phyloP scores from a whole-genome alignment of 1,139 yeast genomes.

The Yamadazyma jaroonii region DNA sequence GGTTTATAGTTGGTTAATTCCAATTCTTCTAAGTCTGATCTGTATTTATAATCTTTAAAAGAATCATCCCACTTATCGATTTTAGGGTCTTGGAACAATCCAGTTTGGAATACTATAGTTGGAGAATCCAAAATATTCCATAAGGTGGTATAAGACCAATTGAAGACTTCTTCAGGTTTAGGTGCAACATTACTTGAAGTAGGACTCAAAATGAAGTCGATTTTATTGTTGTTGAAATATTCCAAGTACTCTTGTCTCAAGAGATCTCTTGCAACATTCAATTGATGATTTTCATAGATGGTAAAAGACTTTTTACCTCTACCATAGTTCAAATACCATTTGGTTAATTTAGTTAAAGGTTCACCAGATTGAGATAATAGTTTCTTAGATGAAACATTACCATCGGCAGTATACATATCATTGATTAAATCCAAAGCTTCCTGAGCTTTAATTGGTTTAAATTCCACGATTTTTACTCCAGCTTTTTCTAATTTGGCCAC shows the following conservation, averaged over 20 bases:
- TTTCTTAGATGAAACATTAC: slow-evolving; percentile 51
- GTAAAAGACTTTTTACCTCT: slow-evolving; percentile 47
- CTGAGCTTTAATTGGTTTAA: slow-evolving; percentile 50
- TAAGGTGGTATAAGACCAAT: slow-evolving; percentile 76
- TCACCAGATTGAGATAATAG: slow-evolving; percentile 62
- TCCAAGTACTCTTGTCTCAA: slow-evolving; percentile 55
- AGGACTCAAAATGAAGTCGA: slow-evolving; percentile 70
- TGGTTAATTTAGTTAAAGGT: slow-evolving; percentile 57
- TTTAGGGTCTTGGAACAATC: slow-evolving; percentile 53
- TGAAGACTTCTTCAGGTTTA: slow-evolving; percentile 57
- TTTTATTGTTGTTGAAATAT: slow-evolving; percentile 49
- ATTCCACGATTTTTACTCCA: slow-evolving; percentile 34
- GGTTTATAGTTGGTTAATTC: slow-evolving; percentile 32
- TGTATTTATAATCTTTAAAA: slow-evolving; percentile 24
- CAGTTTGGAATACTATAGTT: slow-evolving; percentile 59
- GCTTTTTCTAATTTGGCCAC: slow-evolving; percentile 28
- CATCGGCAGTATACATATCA: slow-evolving; percentile 56
- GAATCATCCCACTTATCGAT: slow-evolving; percentile 40
- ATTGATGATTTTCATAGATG: slow-evolving; percentile 46
- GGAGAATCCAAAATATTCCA: slow-evolving; percentile 67
- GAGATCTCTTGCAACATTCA: slow-evolving; percentile 49
- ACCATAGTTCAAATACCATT: slow-evolving; percentile 58
- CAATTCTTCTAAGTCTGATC: slow-evolving; percentile 47
- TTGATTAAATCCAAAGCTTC: slow-evolving; percentile 52
- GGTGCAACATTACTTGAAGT: slow-evolving; percentile 74